Conservation (phyloP, 129 eudicot species). For the Heracleum sosnowskyi region DNA sequence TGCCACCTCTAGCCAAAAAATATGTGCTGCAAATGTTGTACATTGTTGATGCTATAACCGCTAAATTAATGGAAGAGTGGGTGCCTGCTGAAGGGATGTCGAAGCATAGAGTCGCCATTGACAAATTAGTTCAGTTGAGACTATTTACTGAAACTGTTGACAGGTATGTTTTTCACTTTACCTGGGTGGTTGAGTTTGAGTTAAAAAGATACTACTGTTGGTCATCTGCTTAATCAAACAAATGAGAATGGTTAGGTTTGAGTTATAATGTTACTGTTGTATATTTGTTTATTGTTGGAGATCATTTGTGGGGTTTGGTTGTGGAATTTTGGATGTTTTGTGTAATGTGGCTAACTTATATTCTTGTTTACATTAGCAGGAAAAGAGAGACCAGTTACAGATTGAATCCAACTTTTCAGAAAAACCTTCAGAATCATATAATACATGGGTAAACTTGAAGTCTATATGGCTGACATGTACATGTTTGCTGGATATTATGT, state of each 20-base stretch:
- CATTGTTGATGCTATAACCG: constrained; percentile 62
- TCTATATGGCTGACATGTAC: constrained; percentile 8
- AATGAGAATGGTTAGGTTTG: background rate
- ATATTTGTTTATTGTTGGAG: background rate
- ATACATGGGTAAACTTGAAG: constrained; percentile 52
- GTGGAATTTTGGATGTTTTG: background rate
- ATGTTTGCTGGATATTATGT: background rate
- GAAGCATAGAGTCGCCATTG: constrained; percentile 84
- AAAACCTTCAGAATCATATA: constrained; percentile 74
- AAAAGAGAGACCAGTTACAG: constrained; percentile 69
- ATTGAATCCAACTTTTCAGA: constrained; percentile 60
- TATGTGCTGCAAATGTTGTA: constrained; percentile 73
- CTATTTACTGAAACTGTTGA: constrained; percentile 66
- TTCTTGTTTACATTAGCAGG: constrained; percentile 38
- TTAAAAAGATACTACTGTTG: background rate
- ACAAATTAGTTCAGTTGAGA: constrained; percentile 79
- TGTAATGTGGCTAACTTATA: background rate
- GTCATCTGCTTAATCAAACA: background rate
- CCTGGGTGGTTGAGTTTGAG: background rate
- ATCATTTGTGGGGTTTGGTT: background rate
- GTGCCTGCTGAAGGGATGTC: constrained; percentile 73
- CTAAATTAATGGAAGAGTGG: constrained; percentile 77
- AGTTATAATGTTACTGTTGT: too few relatives aligned
- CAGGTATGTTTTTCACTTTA: constrained; percentile 28
- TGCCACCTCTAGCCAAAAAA: constrained; percentile 92